These are phyloP conservation scores for Apiospora rasikravindrae DNA, from an alignment of 2,329 filamentous ascomycete species.

Conservation along the genomic window DNA sequence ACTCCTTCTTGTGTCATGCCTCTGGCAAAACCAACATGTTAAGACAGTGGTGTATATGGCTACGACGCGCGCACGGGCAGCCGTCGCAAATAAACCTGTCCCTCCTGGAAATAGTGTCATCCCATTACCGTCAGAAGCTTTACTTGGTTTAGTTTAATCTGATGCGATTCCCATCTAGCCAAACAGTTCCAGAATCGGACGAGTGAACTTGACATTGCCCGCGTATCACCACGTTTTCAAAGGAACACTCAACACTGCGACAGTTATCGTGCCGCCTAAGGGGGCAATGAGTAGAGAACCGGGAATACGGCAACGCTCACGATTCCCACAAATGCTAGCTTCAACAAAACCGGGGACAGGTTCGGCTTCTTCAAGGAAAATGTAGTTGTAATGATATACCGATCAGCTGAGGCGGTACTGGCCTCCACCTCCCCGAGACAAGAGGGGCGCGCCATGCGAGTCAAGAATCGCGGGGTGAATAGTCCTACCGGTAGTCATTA, in stretches of 20 bases:
- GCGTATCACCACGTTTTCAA: background rate
- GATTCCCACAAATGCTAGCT: background rate
- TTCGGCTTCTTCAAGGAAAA: background rate
- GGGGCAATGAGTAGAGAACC: background rate
- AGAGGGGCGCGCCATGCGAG: background rate
- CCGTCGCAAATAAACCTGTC: background rate
- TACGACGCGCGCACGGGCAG: background rate
- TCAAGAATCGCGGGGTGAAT: conserved; percentile 13
- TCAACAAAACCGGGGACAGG: background rate
- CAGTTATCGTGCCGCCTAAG: background rate
- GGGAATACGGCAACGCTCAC: background rate
- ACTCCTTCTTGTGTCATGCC: background rate
- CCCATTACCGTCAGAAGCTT: background rate
- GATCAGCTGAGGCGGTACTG: background rate
- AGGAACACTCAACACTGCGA: background rate
- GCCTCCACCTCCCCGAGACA: conserved; percentile 9
- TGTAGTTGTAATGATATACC: background rate
- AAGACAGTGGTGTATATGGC: background rate
- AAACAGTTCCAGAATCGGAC: background rate
- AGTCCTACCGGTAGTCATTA: background rate
- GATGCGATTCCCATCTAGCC: background rate
- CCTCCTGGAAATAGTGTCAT: background rate
- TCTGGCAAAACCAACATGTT: background rate
- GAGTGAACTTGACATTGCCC: background rate
- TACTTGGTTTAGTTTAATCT: background rate